Evolutionary conservation across 805 yeast genomes (phyloP).

Genomic region (Candida mattraensis): DNA sequence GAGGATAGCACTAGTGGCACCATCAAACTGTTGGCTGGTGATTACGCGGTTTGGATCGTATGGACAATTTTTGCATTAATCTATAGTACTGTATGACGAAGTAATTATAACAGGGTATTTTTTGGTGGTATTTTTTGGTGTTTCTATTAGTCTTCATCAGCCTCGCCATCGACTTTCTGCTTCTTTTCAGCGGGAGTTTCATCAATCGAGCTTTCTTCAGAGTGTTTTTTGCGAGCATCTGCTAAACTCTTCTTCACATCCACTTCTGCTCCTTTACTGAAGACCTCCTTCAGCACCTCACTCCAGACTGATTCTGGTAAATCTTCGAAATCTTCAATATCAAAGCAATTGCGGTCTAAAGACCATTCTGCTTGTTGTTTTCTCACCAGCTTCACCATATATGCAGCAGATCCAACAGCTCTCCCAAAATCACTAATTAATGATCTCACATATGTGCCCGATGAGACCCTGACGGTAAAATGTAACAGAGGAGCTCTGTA

Average conservation of each 20-base stretch:
- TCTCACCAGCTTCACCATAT: slow-evolving; percentile 83
- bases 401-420: slow-evolving; percentile 75
- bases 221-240: slow-evolving; percentile 25
- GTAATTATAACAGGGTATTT: slow-evolving; percentile 2
- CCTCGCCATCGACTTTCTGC: slow-evolving; percentile 5
- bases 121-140: slow-evolving; percentile 1
- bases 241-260: slow-evolving; percentile 41
- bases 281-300: slow-evolving; percentile 54
- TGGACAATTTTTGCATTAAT: too few relatives aligned
- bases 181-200: slow-evolving; percentile 6
- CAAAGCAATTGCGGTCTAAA: slow-evolving; percentile 66
- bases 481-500: slow-evolving; percentile 68
- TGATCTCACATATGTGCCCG: slow-evolving; percentile 94
- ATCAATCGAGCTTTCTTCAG: slow-evolving; percentile 4
- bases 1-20: slow-evolving; percentile 7
- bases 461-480: slow-evolving; percentile 76
- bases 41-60: slow-evolving; percentile 7
- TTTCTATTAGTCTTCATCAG: slow-evolving; percentile 6
- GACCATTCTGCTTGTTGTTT: slow-evolving; percentile 83
- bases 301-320: slow-evolving; percentile 70
- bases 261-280: slow-evolving; percentile 43
- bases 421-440: slow-evolving; percentile 86
- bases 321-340: slow-evolving; percentile 61
- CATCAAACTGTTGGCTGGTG: neutral
- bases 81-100: too few relatives aligned